Percentiles rank a stretch among this genome's conserved stretches.
Evolutionary conservation across 2,329 filamentous ascomycete genomes (phyloP).

Genomic region (Aspergillus quadricinctus): DNA sequence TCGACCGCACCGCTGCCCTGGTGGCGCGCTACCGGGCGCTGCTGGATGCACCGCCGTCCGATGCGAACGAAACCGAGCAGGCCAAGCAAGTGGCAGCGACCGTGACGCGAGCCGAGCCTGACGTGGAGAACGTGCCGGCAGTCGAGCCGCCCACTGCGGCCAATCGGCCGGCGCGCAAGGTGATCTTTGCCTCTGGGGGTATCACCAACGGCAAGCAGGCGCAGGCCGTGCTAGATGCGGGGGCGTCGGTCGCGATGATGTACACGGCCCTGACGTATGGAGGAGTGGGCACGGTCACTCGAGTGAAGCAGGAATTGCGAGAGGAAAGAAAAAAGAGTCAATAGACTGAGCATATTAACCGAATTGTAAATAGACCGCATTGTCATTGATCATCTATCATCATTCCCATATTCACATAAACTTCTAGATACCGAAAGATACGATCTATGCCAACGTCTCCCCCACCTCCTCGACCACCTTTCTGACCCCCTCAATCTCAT

Average conservation of each 20-base stretch:
- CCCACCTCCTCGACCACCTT: slow-evolving; percentile 70
- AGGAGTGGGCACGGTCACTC: slow-evolving; percentile 57
- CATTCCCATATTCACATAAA: not conserved
- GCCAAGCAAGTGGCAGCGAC: slow-evolving; percentile 8
- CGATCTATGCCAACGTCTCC: slow-evolving; percentile 25
- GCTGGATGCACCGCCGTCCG: slow-evolving; percentile 50
- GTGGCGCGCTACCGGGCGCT: slow-evolving; percentile 73
- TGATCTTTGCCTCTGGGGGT: slow-evolving; percentile 89
- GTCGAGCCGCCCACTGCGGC: slow-evolving; percentile 13
- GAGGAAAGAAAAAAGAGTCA: slow-evolving; percentile 26
- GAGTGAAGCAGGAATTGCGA: slow-evolving; percentile 47
- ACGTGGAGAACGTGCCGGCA: slow-evolving; percentile 16
- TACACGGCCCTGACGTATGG: slow-evolving; percentile 74
- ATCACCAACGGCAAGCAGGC: slow-evolving; percentile 87
- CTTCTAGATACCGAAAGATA: not conserved
- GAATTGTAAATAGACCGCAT: not conserved
- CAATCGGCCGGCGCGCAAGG: slow-evolving; percentile 50
- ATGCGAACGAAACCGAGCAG: slow-evolving; percentile 9
- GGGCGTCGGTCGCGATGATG: slow-evolving; percentile 84
- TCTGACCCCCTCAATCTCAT: slow-evolving; percentile 67
- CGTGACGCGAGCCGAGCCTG: slow-evolving; percentile 17
- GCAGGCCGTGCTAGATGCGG: slow-evolving; percentile 74
- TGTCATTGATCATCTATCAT: not conserved
- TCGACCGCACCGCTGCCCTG: slow-evolving; percentile 70
- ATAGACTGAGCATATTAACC: not conserved